These are phyloP conservation scores for Penicillium angulare DNA, from an alignment of 495 filamentous ascomycete genomes.

Conservation along the genomic window DNA sequence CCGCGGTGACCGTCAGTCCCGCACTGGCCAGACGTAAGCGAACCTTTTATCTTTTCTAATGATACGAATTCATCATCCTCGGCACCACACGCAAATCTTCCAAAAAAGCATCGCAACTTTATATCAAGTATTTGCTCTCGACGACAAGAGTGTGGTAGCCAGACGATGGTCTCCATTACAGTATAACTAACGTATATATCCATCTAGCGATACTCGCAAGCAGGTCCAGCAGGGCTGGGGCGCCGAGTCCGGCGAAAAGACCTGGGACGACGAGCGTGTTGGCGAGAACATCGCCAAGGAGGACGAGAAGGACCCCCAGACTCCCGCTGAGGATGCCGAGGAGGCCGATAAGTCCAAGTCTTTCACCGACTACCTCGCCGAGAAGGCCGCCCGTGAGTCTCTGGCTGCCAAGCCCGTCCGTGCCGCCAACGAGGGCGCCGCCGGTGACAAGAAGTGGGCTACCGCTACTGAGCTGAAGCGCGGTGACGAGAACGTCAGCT, in stretches of 20 bases:
- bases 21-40: constrained; percentile 66
- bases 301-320: constrained; percentile 66
- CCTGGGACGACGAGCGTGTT: constrained; percentile 84
- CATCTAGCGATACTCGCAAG: constrained; percentile 79
- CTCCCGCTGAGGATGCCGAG: constrained; percentile 53
- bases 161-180: not conserved
- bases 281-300: constrained; percentile 81
- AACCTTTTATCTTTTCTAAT: not conserved
- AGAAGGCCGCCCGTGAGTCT: constrained; percentile 76
- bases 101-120: too few species aligned
- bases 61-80: not conserved
- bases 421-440: constrained; percentile 85
- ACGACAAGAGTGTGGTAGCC: not conserved
- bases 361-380: constrained; percentile 81
- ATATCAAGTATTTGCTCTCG: too few species aligned
- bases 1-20: constrained; percentile 81
- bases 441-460: constrained; percentile 88
- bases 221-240: constrained; percentile 91
- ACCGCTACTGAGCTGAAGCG: constrained; percentile 73
- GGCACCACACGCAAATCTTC: not conserved
- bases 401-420: constrained; percentile 72
- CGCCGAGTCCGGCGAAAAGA: constrained; percentile 70
- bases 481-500: constrained; percentile 65
- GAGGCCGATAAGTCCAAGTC: constrained; percentile 85
- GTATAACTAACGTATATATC: constrained; percentile 10